Conservation (phyloP, 768 basidiomycete species). For the Podaxis sp. region DNA sequence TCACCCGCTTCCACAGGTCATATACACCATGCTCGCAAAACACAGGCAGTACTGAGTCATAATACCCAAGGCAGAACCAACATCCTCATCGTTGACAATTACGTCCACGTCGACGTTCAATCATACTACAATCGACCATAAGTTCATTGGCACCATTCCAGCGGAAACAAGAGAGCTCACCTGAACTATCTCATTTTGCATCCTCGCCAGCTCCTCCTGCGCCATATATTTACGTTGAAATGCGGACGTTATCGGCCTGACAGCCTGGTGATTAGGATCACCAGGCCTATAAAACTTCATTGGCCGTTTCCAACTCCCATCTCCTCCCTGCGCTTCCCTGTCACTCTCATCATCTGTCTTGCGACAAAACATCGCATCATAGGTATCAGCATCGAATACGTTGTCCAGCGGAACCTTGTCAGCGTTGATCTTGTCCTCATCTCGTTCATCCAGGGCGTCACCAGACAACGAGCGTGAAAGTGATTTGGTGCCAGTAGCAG, state of each 20-base stretch:
- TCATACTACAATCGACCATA: neutral
- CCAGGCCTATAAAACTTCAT: slow-evolving; percentile 1
- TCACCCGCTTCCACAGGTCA: too few relatives aligned
- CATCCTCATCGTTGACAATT: neutral
- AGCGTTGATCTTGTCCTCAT: neutral
- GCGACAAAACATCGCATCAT: neutral
- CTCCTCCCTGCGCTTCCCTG: neutral
- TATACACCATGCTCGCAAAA: too few relatives aligned
- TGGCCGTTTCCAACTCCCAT: neutral
- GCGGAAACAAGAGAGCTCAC: neutral
- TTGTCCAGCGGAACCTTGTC: neutral
- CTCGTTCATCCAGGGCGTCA: neutral
- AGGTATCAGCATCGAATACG: neutral
- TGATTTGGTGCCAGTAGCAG: neutral
- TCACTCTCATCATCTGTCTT: neutral
- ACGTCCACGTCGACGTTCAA: neutral
- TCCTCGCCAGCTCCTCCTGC: neutral
- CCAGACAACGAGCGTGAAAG: neutral
- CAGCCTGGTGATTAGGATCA: neutral
- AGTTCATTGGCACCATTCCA: neutral
- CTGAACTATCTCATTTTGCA: neutral
- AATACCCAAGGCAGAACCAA: too few relatives aligned
- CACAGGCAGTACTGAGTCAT: too few relatives aligned
- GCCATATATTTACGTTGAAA: neutral
- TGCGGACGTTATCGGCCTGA: neutral